Percentiles rank a stretch among this genome's conserved stretches.
Conservation (phyloP, 1,139 yeast genomes). For the Pichia sp. region DNA sequence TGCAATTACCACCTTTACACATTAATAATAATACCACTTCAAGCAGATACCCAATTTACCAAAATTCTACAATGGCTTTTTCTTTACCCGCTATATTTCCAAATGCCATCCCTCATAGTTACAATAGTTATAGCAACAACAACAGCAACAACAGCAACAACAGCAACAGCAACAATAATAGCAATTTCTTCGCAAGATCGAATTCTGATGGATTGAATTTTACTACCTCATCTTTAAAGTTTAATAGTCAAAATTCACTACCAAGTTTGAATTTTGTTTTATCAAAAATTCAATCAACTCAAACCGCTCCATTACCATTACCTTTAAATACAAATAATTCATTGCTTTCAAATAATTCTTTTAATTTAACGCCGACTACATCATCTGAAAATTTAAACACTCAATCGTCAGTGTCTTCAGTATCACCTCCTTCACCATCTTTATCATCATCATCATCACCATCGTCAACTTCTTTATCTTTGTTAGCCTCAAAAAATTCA, state of each 20-base stretch:
- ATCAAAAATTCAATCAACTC: slow-evolving; percentile 12
- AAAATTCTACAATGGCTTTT: no score
- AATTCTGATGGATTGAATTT: background rate
- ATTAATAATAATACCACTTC: no score
- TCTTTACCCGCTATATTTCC: background rate
- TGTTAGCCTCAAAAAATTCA: background rate
- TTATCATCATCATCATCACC: background rate
- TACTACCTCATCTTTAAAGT: background rate
- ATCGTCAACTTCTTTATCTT: background rate
- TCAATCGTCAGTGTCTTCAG: background rate
- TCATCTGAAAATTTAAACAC: no score
- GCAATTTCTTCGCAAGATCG: no score
- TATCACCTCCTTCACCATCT: background rate
- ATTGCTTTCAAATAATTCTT: no score
- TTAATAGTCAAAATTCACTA: slow-evolving; percentile 1
- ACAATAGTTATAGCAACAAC: background rate
- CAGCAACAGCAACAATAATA: no score
- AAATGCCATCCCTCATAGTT: background rate
- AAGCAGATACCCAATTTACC: background rate
- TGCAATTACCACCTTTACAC: background rate
- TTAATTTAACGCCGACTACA: no score
- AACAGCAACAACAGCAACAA: no score
- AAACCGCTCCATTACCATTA: slow-evolving; percentile 6
- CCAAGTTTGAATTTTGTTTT: slow-evolving; percentile 16
- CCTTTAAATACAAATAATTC: no score